Base-by-base conservation (phyloP, 2,329 filamentous ascomycete genomes). In the Drechslerella coelobrocha region DNA sequence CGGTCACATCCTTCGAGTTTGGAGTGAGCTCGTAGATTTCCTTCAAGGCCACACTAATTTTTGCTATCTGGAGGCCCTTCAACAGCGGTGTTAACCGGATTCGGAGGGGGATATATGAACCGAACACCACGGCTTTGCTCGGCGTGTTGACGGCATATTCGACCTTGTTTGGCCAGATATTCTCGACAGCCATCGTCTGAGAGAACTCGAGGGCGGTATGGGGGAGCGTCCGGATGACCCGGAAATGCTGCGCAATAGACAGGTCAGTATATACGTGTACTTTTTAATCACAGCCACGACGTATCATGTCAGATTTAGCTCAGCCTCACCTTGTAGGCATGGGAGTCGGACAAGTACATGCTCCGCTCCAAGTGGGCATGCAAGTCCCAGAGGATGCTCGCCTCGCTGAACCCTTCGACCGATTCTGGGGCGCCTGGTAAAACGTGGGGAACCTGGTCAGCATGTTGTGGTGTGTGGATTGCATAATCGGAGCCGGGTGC, bases 161-260 rank as follows among this genome's bases (percentile, higher is more conserved):
- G 75, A 97, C 86, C 82, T 99, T 99, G 81, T 96, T 94, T 4
- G 92, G 90, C 94, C 94, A 99, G 73, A 96, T 89, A 77, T 97
- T 97, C 79, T 97, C 92, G 73, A 97, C 92, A 73, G 90, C 91
- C 91, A 97, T 94, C 51, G 91, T 89, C 79, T 97, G 89, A 37
- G 89, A 84, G 72, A 92, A 84, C 77, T 93, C 90, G 66, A 92
- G 82, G 9, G 89, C 89, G 54, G 87, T 88, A 9, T 89, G 84
- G 69, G 91, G 89, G 50, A 92, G 81, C 0, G 90, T 93, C 62
- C 90, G 85, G 65, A 93, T 89, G 62, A 93, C 86, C 61, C 90
- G 86, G 61, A 94, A 79, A 57, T 89, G 88, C 78, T 76, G 57
- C 24, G 50, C 41, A 29, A 21, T 26, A n/a, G 56, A 37, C 43